phyloP scores from a whole-genome alignment of 129 eudicot genomes.

The Silybum marianum region DNA sequence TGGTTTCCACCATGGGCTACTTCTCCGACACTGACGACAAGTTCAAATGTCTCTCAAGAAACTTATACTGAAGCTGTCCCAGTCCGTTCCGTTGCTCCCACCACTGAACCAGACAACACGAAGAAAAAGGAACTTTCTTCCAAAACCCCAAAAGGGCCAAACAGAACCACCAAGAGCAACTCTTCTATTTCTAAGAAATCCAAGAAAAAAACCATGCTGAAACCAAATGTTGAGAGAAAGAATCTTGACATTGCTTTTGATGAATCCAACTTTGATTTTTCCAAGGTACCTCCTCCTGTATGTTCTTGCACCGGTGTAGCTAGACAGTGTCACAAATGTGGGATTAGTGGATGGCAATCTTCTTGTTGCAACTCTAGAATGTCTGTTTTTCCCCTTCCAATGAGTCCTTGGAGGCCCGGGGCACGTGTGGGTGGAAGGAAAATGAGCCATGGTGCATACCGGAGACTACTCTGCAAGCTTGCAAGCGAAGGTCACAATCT shows the following conservation, averaged over 20 bases:
- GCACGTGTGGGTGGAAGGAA: conserved; percentile 55
- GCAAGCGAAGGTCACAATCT: conserved; percentile 51
- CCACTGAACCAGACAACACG: conserved; percentile 14
- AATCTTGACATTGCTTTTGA: conserved; percentile 25
- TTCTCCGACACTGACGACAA: not conserved
- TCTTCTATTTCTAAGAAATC: conserved; percentile 33
- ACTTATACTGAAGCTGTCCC: conserved; percentile 50
- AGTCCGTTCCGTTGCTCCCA: conserved; percentile 45
- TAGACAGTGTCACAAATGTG: conserved; percentile 55
- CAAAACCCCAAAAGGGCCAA: conserved; percentile 20
- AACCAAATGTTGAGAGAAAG: conserved; percentile 38
- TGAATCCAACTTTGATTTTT: conserved; percentile 39
- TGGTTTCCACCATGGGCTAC: conserved; percentile 6
- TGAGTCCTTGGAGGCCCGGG: conserved; percentile 51
- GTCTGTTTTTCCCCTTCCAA: conserved; percentile 61
- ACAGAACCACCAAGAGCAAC: conserved; percentile 29
- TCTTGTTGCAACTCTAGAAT: conserved; percentile 51
- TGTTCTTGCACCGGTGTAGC: conserved; percentile 66
- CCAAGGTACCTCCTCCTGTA: conserved; percentile 45
- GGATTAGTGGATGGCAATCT: conserved; percentile 62
- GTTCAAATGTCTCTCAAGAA: conserved; percentile 18
- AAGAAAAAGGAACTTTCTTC: conserved; percentile 35
- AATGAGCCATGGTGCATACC: conserved; percentile 56
- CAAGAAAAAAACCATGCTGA: conserved; percentile 20
- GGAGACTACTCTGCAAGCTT: conserved; percentile 49